Base-by-base conservation (phyloP, 75 land plant genomes). In the Cryptomeria japonica region DNA sequence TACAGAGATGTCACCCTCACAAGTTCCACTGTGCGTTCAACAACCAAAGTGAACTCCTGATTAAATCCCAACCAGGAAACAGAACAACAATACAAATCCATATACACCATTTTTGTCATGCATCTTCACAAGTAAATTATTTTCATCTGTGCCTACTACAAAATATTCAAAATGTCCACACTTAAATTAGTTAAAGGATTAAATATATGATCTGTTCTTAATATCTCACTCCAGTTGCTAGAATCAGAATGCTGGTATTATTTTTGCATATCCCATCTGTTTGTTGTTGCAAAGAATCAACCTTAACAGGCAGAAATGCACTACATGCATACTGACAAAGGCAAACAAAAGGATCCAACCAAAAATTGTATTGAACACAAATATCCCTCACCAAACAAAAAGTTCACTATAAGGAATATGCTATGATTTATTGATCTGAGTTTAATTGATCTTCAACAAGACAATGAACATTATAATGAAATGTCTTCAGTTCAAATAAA, bases 1-100 rank as follows among this genome's bases (percentile, higher is more conserved):
- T 41, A 97, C 87, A n/a, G 87, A 78, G 82, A 96, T 25, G 61
- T 95, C 94, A 41, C 99, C 99, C 82, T 95, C 91, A 36, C 80
- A 86, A 53, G 96, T 96, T 41, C 99, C 99, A 86, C 96, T 97
- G 92, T 86, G 87, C 11, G 37, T 37, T 19, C 84, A 82, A n/a
- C 0, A 82, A 28, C n/a, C n/a, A 42, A 82, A 82, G 13, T 82
- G 47, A 44, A 79, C 31, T n/a, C 32, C 2, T 82, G 12, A 82
- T 44, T 18, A 42, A 44, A 28, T n/a, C 49, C 84, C 49, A 28
- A 79, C 39, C 8, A 18, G 19, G 19, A 39, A 79, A 1, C 39
- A 25, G n/a, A 42, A 82, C n/a, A 25, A 82, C 4, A 82, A 44
- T 25, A 80, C 2, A n/a, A 82, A 46, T 13, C 10, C 32, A 46